Percentiles rank a stretch among this genome's conserved stretches.
Conservation (phyloP, 257 asterid species). For the Primulina tabacum region DNA sequence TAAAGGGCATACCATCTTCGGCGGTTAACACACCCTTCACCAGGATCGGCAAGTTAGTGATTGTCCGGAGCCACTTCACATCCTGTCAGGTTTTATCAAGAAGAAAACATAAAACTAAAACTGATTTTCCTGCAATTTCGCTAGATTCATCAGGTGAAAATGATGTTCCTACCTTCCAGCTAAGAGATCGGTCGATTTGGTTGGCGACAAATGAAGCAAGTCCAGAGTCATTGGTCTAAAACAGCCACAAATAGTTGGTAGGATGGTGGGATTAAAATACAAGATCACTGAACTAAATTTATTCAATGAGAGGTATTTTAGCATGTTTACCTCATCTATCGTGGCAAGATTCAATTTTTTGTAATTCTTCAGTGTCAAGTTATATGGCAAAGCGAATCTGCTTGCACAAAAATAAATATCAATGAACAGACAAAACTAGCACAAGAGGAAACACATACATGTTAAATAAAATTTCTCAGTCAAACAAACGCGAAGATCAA, state of each 20-base stretch:
- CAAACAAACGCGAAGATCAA: background rate
- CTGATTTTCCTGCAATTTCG: background rate
- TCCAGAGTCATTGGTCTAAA: slow-evolving; percentile 72
- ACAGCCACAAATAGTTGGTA: slow-evolving; percentile 19
- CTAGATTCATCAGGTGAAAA: slow-evolving; percentile 11
- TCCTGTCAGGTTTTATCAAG: slow-evolving; percentile 40
- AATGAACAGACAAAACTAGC: slow-evolving; percentile 1
- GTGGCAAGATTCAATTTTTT: slow-evolving; percentile 62
- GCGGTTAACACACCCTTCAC: slow-evolving; percentile 80
- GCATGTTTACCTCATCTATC: slow-evolving; percentile 46
- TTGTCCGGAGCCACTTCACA: slow-evolving; percentile 77
- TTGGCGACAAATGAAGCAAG: slow-evolving; percentile 65
- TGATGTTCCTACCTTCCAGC: slow-evolving; percentile 61
- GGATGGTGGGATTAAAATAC: slow-evolving; percentile 13
- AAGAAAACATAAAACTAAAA: slow-evolving; percentile 1
- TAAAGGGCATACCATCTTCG: slow-evolving; percentile 59
- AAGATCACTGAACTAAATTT: background rate
- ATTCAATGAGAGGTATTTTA: background rate
- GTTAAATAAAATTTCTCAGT: background rate
- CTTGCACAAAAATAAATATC: slow-evolving; percentile 15
- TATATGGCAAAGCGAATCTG: slow-evolving; percentile 70
- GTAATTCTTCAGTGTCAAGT: slow-evolving; percentile 65
- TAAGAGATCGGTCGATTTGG: slow-evolving; percentile 64
- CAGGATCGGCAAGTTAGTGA: slow-evolving; percentile 69
- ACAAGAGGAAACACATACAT: background rate